These are phyloP conservation scores for Zygosaccharomyces sapae DNA, from an alignment of 1,139 yeast genomes.

Conservation along the genomic window DNA sequence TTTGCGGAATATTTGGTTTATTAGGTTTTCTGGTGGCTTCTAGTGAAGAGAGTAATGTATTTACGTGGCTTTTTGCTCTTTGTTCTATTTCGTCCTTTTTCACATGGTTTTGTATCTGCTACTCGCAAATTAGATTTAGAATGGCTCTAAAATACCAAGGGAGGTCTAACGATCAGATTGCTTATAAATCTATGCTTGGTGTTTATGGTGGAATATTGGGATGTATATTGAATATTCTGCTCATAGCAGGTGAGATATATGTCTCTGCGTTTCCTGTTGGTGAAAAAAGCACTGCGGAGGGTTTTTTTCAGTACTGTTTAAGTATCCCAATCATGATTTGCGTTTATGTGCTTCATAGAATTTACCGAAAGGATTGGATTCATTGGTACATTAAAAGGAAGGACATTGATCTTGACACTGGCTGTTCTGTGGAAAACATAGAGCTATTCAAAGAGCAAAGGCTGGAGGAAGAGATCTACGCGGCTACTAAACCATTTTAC, in stretches of 20 bases:
- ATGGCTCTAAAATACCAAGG: conserved; percentile 63
- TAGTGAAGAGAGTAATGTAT: conserved; percentile 54
- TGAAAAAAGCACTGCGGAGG: conserved; percentile 32
- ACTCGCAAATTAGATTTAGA: conserved; percentile 76
- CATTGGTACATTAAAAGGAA: conserved; percentile 35
- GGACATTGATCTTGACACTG: conserved; percentile 50
- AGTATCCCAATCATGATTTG: conserved; percentile 48
- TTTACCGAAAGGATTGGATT: conserved; percentile 28
- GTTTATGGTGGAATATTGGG: conserved; percentile 47
- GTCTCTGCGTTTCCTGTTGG: conserved; percentile 57
- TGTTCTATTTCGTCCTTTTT: conserved; percentile 80
- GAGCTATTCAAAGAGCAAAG: conserved; percentile 46
- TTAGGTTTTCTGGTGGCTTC: conserved; percentile 73
- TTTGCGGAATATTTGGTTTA: conserved; percentile 73
- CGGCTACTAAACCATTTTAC: conserved; percentile 10
- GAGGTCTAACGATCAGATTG: conserved; percentile 44
- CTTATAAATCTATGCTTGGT: conserved; percentile 48
- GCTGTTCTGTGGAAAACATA: conserved; percentile 46
- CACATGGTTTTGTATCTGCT: conserved; percentile 76
- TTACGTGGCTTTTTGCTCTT: conserved; percentile 76
- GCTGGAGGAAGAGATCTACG: conserved; percentile 40
- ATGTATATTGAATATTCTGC: conserved; percentile 39
- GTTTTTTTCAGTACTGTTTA: conserved; percentile 48
- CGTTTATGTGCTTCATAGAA: conserved; percentile 36
- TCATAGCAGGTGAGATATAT: conserved; percentile 48